Percentiles rank a stretch among this genome's conserved stretches.
Conservation (phyloP, 352 stramenopile genomes). For the Pythium dissimile region DNA sequence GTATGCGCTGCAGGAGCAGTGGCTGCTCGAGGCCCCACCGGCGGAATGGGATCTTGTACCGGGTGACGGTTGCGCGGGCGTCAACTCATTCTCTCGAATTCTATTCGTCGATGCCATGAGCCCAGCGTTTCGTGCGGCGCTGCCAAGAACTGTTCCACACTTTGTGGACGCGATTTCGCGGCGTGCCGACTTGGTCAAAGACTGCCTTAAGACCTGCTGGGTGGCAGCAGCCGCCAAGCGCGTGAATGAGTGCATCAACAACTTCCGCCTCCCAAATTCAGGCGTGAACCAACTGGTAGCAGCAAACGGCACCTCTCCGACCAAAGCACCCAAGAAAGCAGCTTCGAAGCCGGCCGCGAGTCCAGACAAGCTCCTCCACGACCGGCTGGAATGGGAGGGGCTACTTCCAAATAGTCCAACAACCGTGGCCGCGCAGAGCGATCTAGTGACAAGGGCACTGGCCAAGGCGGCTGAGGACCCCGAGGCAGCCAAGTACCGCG, state of each 20-base stretch:
- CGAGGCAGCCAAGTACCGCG: constrained; percentile 41
- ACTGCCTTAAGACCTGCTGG: constrained; percentile 84
- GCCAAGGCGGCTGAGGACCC: constrained; percentile 24
- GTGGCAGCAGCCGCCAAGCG: constrained; percentile 61
- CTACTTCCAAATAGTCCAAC: background rate
- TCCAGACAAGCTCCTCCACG: constrained; percentile 32
- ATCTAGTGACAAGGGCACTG: constrained; percentile 1
- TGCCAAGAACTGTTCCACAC: constrained; percentile 79
- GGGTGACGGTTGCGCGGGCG: constrained; percentile 6
- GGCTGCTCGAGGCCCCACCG: constrained; percentile 68
- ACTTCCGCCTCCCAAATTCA: constrained; percentile 10
- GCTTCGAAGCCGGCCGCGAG: background rate
- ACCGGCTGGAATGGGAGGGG: constrained; percentile 58
- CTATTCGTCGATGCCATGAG: constrained; percentile 83
- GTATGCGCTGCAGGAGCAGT: constrained; percentile 86
- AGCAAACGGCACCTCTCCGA: background rate
- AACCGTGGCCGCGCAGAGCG: background rate
- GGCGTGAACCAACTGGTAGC: background rate
- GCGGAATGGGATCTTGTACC: constrained; percentile 70
- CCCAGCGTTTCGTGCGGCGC: constrained; percentile 48
- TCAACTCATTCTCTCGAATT: constrained; percentile 55
- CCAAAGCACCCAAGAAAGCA: constrained; percentile 15
- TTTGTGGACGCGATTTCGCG: constrained; percentile 84
- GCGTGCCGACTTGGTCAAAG: constrained; percentile 79
- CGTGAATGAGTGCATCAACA: constrained; percentile 58